Percentiles rank a stretch among this genome's conserved stretches.
Conservation (phyloP, 768 basidiomycete genomes). For the Suillus fuscotomentosus region DNA sequence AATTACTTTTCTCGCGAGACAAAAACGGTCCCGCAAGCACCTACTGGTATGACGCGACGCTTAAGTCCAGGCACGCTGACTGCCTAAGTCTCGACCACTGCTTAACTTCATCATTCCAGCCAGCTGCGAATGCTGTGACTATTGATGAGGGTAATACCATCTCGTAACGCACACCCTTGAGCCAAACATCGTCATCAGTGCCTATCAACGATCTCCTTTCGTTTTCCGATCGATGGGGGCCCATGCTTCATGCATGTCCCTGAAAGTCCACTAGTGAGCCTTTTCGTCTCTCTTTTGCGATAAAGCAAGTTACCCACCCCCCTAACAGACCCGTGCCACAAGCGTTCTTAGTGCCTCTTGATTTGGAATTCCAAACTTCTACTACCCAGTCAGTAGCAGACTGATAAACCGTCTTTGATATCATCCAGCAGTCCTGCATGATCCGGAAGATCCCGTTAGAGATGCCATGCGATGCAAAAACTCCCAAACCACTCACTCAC, state of each 20-base stretch:
- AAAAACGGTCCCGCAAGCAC: too few relatives aligned
- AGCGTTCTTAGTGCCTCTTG: background rate
- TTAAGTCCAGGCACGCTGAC: too few relatives aligned
- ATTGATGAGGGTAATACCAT: background rate
- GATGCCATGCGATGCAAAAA: background rate
- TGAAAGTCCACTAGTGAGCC: background rate
- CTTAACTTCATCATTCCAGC: too few relatives aligned
- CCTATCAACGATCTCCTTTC: background rate
- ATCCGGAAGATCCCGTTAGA: background rate
- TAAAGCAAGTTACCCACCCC: background rate
- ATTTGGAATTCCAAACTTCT: background rate
- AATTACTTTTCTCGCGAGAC: too few relatives aligned
- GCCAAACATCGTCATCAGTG: background rate
- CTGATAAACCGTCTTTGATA: background rate
- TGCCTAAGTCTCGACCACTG: too few relatives aligned
- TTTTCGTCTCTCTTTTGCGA: background rate
- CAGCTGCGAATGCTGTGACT: too few relatives aligned
- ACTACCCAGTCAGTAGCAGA: background rate
- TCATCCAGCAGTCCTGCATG: background rate
- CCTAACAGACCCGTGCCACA: background rate
- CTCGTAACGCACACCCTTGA: background rate
- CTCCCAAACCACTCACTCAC: background rate
- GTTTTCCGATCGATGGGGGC: background rate
- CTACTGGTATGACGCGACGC: too few relatives aligned
- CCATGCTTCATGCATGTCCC: background rate